Evolutionary conservation across 352 stramenopile species (phyloP), one percentile per base, ranked within the genome.

Genomic region (Phytophthora pini): DNA sequence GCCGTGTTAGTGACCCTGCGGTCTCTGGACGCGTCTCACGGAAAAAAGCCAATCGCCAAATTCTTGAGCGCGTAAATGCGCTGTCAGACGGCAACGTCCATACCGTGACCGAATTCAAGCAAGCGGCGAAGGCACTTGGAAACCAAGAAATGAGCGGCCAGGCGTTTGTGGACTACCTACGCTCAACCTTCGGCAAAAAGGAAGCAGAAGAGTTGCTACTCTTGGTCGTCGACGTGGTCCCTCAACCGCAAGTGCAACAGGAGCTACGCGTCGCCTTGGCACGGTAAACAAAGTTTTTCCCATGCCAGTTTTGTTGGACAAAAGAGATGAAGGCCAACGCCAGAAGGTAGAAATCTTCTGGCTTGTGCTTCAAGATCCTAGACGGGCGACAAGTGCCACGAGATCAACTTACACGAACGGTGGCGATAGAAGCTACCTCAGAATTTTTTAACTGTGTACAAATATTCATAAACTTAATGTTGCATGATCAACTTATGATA

Each of bases 31-130:
- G 74, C 5, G 22, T 80, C 15, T 82, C 75, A 2, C 72, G 74
- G 11, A 93, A 90, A 61, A 81, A 84, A 56, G 86, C 73, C 39
- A 89, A 84, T 54, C 80, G 82, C 34, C 77, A 90, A 69, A 86
- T 93, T 34, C 49, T 93, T 17, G 78, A 87, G 26, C 72, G 70
- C n/a, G 82, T 93, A 6, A 80, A 88, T 48, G 61, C 72, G 49
- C 73, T 89, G 10, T 78, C 82, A 12, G 67, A 65, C 1, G 79
- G 77, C n/a, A 67, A 91, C 45, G n/a, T 65, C 4, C 62, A 82
- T 34, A 72, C 68, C 24, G 73, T 93, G 11, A 50, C 57, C 4
- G 69, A 85, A 29, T 93, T 93, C 56, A 91, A 90, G 58, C 77
- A 84, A 34, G 79, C 79, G 12, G 84, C 84, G 5, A 89, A 90